Evolutionary conservation across 2,329 filamentous ascomycete genomes (phyloP).

Genomic region (Xylariaceae sp.): DNA sequence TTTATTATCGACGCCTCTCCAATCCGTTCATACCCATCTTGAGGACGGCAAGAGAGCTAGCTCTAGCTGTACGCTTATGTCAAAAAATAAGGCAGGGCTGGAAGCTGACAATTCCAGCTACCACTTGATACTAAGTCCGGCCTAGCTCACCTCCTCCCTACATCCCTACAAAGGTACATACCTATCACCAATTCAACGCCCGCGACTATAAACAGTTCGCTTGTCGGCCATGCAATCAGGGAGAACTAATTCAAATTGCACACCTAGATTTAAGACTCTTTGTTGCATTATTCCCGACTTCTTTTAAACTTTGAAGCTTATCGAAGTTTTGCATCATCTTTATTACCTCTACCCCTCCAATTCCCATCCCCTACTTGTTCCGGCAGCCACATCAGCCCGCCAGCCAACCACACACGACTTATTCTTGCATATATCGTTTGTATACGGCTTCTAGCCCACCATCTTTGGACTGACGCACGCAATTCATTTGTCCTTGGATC

Average conservation of each 20-base stretch:
- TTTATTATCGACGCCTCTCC: neutral
- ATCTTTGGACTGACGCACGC: conserved; percentile 12
- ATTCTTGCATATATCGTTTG: conserved; percentile 5
- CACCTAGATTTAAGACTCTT: conserved; percentile 7
- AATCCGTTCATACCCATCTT: conserved; percentile 13
- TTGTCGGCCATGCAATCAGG: neutral
- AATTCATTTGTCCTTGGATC: conserved; percentile 6
- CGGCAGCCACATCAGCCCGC: conserved; percentile 17
- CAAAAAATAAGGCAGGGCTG: neutral
- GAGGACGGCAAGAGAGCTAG: conserved; percentile 15
- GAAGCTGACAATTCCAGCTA: neutral
- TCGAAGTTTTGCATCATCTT: conserved; percentile 24
- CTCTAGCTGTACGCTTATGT: conserved; percentile 9
- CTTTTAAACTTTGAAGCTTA: neutral
- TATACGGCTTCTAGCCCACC: conserved; percentile 8
- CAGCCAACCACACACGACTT: conserved; percentile 11
- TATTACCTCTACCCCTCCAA: conserved; percentile 18
- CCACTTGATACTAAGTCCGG: neutral
- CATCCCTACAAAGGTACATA: no score
- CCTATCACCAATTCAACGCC: neutral
- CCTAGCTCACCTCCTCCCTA: neutral
- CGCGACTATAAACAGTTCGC: neutral
- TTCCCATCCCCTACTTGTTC: conserved; percentile 2
- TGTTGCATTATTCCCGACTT: conserved; percentile 11
- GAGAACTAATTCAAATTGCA: neutral